Conservation (phyloP, 306 rosid genomes). For the Vigna radiata region DNA sequence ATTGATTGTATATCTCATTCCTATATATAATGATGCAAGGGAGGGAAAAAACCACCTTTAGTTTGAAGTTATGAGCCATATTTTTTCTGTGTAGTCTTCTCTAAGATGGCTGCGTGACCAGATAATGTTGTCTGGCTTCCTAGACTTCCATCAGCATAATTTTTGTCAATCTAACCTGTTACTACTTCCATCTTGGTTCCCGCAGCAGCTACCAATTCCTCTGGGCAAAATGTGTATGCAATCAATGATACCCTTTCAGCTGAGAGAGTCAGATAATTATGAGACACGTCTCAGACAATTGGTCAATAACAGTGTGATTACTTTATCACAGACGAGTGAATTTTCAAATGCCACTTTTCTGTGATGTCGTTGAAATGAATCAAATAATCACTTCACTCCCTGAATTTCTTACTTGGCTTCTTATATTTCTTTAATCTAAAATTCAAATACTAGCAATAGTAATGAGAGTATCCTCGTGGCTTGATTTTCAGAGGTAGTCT, state of each 20-base stretch:
- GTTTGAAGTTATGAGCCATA: slow-evolving; percentile 22
- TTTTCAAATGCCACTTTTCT: slow-evolving; percentile 47
- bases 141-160: slow-evolving; percentile 8
- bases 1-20: slow-evolving; percentile 3
- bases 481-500: slow-evolving; percentile 77
- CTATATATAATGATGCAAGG: background rate
- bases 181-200: slow-evolving; percentile 15
- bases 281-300: slow-evolving; percentile 73
- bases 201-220: slow-evolving; percentile 72
- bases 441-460: background rate
- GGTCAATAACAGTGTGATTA: slow-evolving; percentile 60
- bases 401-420: slow-evolving; percentile 27
- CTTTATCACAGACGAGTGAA: slow-evolving; percentile 58
- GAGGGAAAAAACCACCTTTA: background rate
- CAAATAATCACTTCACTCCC: background rate
- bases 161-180: slow-evolving; percentile 33
- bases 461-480: slow-evolving; percentile 26
- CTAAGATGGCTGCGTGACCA: slow-evolving; percentile 28
- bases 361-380: slow-evolving; percentile 13
- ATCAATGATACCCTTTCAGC: slow-evolving; percentile 84
- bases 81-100: background rate
- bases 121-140: slow-evolving; percentile 16
- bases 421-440: slow-evolving; percentile 6
- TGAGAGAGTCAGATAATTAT: slow-evolving; percentile 94
- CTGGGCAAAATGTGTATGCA: slow-evolving; percentile 64